Evolutionary conservation across 2,329 filamentous ascomycete genomes (phyloP).

Genomic region (Aspergillus oerlinghausenensis): DNA sequence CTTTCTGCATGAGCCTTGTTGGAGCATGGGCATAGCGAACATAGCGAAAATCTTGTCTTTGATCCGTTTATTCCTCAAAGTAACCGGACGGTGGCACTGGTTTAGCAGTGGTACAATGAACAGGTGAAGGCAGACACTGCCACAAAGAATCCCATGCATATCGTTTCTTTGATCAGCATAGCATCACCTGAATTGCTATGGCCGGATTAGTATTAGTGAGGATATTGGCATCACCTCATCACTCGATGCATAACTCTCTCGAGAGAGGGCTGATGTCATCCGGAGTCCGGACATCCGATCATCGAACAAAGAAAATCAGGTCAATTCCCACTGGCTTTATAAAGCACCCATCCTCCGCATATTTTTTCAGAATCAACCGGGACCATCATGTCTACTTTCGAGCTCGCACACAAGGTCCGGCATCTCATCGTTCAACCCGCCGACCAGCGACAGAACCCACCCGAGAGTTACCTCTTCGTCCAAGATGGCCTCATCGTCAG

Average conservation of each 20-base stretch:
- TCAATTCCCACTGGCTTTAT: background rate
- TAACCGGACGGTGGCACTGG: no score
- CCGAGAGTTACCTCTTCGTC: constrained; percentile 18
- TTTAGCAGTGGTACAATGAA: background rate
- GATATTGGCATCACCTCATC: no score
- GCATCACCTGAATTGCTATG: background rate
- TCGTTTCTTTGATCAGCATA: no score
- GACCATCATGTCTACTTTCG: constrained; percentile 7
- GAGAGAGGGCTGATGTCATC: background rate
- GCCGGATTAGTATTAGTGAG: background rate
- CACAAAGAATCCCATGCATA: no score
- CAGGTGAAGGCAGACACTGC: background rate
- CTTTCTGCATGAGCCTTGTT: constrained; percentile 65
- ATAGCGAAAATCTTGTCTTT: background rate
- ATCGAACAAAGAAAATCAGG: background rate
- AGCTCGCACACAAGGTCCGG: constrained; percentile 4
- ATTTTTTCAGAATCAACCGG: no score
- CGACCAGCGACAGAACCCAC: constrained; percentile 11
- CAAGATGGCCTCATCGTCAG: constrained; percentile 20
- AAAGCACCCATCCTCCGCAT: no score
- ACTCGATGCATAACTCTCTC: background rate
- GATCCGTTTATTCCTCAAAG: background rate
- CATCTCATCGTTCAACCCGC: constrained; percentile 18
- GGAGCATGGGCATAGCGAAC: constrained; percentile 66
- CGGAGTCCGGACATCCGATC: background rate